Conservation (phyloP, 441 rosid genomes). For the Raphanus hybrid region DNA sequence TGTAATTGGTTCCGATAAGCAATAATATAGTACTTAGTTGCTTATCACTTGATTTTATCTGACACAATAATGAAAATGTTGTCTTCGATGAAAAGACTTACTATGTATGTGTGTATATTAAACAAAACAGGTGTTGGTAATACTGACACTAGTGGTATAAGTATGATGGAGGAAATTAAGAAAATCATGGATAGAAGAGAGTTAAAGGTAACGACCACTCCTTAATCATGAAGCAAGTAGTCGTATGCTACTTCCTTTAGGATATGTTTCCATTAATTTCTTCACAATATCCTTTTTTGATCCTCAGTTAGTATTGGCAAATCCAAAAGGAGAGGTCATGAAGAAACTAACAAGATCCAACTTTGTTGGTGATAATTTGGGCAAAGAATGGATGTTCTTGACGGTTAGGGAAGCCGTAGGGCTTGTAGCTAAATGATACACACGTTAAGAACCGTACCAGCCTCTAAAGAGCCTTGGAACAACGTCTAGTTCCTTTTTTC, state of each 20-base stretch:
- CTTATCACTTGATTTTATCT: too few species aligned
- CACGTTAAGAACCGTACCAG: constrained; percentile 43
- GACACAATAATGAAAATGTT: too few species aligned
- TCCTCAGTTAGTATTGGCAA: constrained; percentile 76
- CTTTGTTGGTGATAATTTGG: constrained; percentile 58
- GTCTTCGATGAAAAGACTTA: too few species aligned
- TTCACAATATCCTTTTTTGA: not conserved
- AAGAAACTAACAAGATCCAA: constrained; percentile 87
- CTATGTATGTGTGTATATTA: not conserved
- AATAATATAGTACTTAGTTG: too few species aligned
- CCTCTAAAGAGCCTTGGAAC: constrained; percentile 50
- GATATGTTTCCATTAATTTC: not conserved
- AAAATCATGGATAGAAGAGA: constrained; percentile 66
- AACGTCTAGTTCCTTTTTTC: constrained; percentile 44
- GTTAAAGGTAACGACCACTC: constrained; percentile 57
- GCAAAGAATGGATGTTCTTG: constrained; percentile 78
- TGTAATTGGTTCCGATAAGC: too few species aligned
- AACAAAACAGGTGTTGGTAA: constrained; percentile 78
- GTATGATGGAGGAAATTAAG: constrained; percentile 89
- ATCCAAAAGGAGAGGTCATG: constrained; percentile 93
- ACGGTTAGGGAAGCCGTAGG: constrained; percentile 91
- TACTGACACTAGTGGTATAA: constrained; percentile 94
- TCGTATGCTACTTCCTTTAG: too few species aligned
- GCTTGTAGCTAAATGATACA: constrained; percentile 86
- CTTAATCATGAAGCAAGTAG: too few species aligned